Percentiles rank a stretch among this genome's conserved stretches.
Conservation (phyloP, 2,329 filamentous ascomycete species). For the Aspergillus sp. region DNA sequence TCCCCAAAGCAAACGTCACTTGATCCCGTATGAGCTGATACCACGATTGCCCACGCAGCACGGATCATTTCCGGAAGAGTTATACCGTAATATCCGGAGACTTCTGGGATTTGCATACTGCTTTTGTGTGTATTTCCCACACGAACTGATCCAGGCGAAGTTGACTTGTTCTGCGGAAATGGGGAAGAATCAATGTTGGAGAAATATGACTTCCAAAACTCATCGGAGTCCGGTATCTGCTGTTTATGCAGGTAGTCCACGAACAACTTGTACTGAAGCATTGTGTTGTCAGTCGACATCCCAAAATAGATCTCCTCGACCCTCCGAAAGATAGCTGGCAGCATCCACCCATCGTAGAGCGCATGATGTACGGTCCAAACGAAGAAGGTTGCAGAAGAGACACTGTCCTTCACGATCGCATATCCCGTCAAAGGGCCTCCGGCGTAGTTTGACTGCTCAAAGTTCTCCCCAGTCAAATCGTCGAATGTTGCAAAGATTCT, state of each 20-base stretch:
- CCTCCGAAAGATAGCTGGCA: conserved; percentile 35
- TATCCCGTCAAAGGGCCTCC: conserved; percentile 35
- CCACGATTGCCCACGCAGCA: conserved; percentile 51
- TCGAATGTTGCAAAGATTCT: conserved; percentile 25
- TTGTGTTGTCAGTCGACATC: neutral
- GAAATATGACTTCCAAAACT: conserved; percentile 33
- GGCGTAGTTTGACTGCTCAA: conserved; percentile 30
- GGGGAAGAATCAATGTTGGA: conserved; percentile 22
- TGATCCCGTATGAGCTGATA: conserved; percentile 48
- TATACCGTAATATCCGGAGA: conserved; percentile 18
- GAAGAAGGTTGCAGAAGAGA: conserved; percentile 34
- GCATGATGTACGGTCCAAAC: conserved; percentile 53
- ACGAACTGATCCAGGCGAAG: conserved; percentile 17
- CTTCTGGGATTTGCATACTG: conserved; percentile 21
- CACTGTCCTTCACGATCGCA: conserved; percentile 29
- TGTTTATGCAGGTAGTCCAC: conserved; percentile 29
- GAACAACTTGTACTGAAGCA: conserved; percentile 27
- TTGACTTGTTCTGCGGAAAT: conserved; percentile 28
- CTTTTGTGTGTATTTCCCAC: conserved; percentile 24
- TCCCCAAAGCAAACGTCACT: conserved; percentile 55
- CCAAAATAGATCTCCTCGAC: conserved; percentile 35
- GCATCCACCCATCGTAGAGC: conserved; percentile 51
- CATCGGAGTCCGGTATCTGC: conserved; percentile 26
- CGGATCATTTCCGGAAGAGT: conserved; percentile 53
- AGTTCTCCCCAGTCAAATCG: conserved; percentile 21